These are phyloP conservation scores for Fusarium begoniae DNA, from an alignment of 2,329 filamentous ascomycete genomes.

Conservation along the genomic window DNA sequence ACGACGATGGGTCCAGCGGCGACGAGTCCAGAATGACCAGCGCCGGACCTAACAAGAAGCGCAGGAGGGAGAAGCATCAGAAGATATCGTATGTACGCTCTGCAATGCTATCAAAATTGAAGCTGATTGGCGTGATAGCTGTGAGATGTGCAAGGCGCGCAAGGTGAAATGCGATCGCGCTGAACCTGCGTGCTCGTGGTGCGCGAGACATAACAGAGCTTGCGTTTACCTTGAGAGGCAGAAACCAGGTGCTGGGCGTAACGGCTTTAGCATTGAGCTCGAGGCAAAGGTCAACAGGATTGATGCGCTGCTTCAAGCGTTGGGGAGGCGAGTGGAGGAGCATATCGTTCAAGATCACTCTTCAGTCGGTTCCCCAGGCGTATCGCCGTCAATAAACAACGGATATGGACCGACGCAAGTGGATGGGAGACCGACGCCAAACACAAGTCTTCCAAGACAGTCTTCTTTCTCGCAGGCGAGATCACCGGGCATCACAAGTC, in stretches of 20 bases:
- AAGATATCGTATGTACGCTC: conserved; percentile 52
- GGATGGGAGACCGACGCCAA: conserved; percentile 40
- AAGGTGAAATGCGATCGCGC: conserved; percentile 61
- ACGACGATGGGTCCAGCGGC: conserved; percentile 51
- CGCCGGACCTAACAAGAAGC: conserved; percentile 46
- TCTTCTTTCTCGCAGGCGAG: conserved; percentile 45
- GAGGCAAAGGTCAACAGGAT: conserved; percentile 65
- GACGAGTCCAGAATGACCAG: conserved; percentile 44
- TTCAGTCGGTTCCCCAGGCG: conserved; percentile 5
- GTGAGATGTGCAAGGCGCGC: conserved; percentile 56
- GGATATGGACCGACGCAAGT: conserved; percentile 48
- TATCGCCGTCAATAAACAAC: conserved; percentile 47
- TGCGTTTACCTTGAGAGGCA: conserved; percentile 77
- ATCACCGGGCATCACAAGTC: conserved; percentile 53
- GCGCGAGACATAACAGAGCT: conserved; percentile 69
- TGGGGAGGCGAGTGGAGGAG: conserved; percentile 54
- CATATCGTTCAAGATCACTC: conserved; percentile 51
- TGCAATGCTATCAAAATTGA: neutral
- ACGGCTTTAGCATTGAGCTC: conserved; percentile 70
- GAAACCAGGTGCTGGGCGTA: conserved; percentile 70
- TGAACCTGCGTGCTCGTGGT: conserved; percentile 75
- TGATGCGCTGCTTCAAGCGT: conserved; percentile 54
- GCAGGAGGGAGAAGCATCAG: conserved; percentile 53
- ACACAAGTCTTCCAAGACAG: conserved; percentile 28
- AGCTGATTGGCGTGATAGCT: conserved; percentile 40